Base-by-base conservation (phyloP, 2,329 filamentous ascomycete genomes). In the Ophiocordyceps polyrhachis-furcata region DNA sequence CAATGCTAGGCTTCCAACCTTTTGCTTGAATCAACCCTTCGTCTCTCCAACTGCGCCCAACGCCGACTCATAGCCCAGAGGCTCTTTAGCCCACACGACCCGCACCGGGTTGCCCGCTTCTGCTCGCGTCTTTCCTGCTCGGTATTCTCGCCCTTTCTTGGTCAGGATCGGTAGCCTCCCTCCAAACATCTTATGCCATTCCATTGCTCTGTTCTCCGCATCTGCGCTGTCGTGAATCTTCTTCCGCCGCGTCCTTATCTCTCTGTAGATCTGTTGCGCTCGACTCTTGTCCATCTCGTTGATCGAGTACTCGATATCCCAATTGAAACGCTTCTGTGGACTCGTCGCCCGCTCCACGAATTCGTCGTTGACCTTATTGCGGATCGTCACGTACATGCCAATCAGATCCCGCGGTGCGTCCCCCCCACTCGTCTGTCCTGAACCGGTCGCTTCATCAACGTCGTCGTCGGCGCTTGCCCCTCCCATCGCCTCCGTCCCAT, bases 221-320 rank as follows among this genome's bases (percentile, higher is more conserved):
- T 68, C 62, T 13, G 61, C 58, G 1, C 11, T 38, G n/a, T 48
- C 56, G 32, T 76, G 56, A 0, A 63, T 60, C 28, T 64, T 64
- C 41, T 60, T 62, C 13, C 84, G 73, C 15, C 81, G 69, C 4
- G 53, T 58, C 56, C 76, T 74, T 47, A 76, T 66, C 43, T 68
- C 63, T 1, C 55, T 40, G 57, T 86, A 86, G 21, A 82, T 58
- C 0, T 46, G 59, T 48, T 58, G 60, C 1, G 72, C 74, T 11
- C 66, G 62, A 0, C 57, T 49, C 3, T 52, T 50, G 0, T 60
- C 44, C 2, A 87, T 65, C 50, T 88, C 81, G 41, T 72, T 70
- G 42, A 95, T 63, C 32, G 78, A 70, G 60, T 93, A 95, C 52
- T 91, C 76, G n/a, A 95, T 66, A 0, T 64, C 59, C 88, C 88